Evolutionary conservation across 2,329 filamentous ascomycete species (phyloP).

Genomic region (Arthrinium phaeospermum): DNA sequence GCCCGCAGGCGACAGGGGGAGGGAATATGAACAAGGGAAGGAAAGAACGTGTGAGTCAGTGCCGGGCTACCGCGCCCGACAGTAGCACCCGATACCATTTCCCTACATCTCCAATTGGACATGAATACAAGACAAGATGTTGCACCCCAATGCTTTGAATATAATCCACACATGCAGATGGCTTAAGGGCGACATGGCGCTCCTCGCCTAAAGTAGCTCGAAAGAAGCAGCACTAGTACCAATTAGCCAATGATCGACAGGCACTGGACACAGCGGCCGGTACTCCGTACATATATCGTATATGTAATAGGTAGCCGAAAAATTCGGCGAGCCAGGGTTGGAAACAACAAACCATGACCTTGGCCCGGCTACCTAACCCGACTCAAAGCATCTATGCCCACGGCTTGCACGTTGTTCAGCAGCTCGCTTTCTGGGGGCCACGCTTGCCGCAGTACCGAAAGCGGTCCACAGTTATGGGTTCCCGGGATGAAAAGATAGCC

Average conservation of each 20-base stretch:
- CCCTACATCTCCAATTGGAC: not conserved
- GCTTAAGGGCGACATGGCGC: not conserved
- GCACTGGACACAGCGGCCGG: not conserved
- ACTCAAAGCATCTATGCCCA: too few relatives aligned
- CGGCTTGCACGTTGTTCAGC: not conserved
- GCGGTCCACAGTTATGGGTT: not conserved
- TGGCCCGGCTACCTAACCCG: not conserved
- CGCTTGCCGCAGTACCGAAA: not conserved
- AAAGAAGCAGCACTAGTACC: not conserved
- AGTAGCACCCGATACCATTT: not conserved
- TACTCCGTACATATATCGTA: not conserved
- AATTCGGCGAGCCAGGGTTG: not conserved
- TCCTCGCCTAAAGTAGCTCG: not conserved
- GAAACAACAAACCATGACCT: not conserved
- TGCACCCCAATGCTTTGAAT: not conserved
- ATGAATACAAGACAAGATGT: not conserved
- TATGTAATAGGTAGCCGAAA: not conserved
- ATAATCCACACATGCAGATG: not conserved
- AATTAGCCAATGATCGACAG: not conserved
- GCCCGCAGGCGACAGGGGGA: not conserved
- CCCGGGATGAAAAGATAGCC: too few relatives aligned
- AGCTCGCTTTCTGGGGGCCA: not conserved
- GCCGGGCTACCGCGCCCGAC: not conserved
- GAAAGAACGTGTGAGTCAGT: not conserved
- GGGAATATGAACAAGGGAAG: not conserved